Evolutionary conservation across 1,284 basidiomycete species (phyloP).

Genomic region (Pseudozyma pruni): DNA sequence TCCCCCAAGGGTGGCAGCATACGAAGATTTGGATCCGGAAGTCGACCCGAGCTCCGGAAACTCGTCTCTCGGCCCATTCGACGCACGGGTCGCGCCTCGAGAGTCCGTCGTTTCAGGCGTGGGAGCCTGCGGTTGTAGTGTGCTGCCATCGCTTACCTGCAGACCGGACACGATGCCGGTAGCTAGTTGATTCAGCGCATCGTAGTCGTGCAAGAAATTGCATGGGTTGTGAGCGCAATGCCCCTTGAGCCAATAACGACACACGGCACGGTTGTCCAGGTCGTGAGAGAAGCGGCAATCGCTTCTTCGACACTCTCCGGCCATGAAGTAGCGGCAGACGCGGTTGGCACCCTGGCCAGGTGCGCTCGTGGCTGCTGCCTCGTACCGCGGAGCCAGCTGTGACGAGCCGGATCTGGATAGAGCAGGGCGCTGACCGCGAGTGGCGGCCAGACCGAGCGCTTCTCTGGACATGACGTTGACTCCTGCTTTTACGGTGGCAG

Average conservation of each 20-base stretch:
- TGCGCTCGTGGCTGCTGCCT: constrained; percentile 7
- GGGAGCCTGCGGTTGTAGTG: constrained; percentile 56
- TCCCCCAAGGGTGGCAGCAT: constrained; percentile 33
- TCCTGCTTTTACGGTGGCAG: constrained; percentile 46
- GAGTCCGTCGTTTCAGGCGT: constrained; percentile 66
- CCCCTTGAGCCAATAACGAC: constrained; percentile 96
- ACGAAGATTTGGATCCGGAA: constrained; percentile 31
- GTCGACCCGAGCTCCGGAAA: constrained; percentile 79
- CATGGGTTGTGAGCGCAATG: constrained; percentile 72
- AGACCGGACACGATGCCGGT: constrained; percentile 64
- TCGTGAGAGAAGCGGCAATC: constrained; percentile 86
- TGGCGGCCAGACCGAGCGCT: constrained; percentile 26
- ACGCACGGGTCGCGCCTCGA: not conserved
- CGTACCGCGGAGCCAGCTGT: constrained; percentile 17
- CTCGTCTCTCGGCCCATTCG: constrained; percentile 72
- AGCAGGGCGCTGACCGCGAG: constrained; percentile 22
- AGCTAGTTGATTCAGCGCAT: constrained; percentile 76
- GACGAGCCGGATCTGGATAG: constrained; percentile 28
- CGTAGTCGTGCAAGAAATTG: constrained; percentile 65
- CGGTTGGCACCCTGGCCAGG: constrained; percentile 44
- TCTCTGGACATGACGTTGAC: constrained; percentile 55
- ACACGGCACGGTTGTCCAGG: constrained; percentile 75
- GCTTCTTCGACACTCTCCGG: constrained; percentile 91
- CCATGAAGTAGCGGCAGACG: constrained; percentile 95
- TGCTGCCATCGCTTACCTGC: constrained; percentile 65